phyloP scores from a whole-genome alignment of 2,329 filamentous ascomycete species.

The Septoria petroselini region DNA sequence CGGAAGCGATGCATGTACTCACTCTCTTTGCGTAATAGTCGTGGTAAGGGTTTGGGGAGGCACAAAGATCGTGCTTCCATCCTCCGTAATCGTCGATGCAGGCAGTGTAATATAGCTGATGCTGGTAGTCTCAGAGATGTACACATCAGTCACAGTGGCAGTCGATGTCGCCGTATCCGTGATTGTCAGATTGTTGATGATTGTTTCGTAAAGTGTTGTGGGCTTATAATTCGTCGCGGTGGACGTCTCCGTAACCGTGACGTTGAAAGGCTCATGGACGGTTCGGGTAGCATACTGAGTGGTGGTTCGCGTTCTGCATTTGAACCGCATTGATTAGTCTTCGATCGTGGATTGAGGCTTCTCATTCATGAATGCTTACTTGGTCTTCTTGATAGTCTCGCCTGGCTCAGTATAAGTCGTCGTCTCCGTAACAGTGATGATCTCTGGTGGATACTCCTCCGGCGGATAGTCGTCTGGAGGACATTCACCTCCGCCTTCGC shows the following conservation, averaged over 20 bases:
- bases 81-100: background rate
- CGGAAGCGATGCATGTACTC: too few species aligned
- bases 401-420: background rate
- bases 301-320: background rate
- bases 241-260: background rate
- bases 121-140: background rate
- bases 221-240: conserved; percentile 1
- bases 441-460: background rate
- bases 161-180: background rate
- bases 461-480: background rate
- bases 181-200: background rate
- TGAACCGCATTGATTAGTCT: background rate
- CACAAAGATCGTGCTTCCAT: background rate
- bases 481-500: too few species aligned
- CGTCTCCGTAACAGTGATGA: background rate
- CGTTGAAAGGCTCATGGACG: background rate
- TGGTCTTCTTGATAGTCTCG: conserved; percentile 1
- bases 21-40: background rate
- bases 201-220: background rate
- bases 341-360: background rate
- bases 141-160: background rate
- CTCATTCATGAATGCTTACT: background rate
- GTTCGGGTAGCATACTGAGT: background rate
- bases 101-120: background rate
- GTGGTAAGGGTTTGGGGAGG: background rate